Percentiles rank a stretch among this genome's conserved stretches.
Conservation (phyloP, 805 yeast genomes). For the Lachancea kluyveri region DNA sequence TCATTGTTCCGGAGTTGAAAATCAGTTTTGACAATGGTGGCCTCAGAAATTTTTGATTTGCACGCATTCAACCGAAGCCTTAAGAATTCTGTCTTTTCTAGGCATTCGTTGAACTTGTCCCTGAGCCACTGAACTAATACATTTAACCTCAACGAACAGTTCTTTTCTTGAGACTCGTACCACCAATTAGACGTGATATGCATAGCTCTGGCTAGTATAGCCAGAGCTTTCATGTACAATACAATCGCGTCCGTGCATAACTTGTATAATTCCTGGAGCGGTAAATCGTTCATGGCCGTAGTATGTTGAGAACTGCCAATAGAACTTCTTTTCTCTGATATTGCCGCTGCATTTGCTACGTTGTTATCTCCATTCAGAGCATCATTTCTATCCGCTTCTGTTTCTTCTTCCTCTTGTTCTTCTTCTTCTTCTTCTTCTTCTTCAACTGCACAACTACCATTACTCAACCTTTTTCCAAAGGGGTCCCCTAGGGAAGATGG, state of each 20-base stretch:
- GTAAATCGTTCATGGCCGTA: constrained; percentile 32
- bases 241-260: constrained; percentile 83
- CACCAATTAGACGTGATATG: constrained; percentile 85
- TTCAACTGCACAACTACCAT: constrained; percentile 31
- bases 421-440: constrained; percentile 29
- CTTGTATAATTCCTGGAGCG: constrained; percentile 48
- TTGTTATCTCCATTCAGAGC: not conserved
- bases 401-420: not conserved
- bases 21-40: constrained; percentile 7
- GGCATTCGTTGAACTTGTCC: constrained; percentile 78
- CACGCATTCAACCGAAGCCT: constrained; percentile 42
- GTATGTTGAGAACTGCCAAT: constrained; percentile 6
- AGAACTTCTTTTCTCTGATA: constrained; percentile 2
- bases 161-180: constrained; percentile 44
- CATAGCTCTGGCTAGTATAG: constrained; percentile 83
- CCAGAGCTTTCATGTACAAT: constrained; percentile 75
- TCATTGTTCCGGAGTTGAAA: constrained; percentile 11
- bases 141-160: constrained; percentile 43
- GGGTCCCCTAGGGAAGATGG: constrained; percentile 15
- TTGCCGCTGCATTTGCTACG: not conserved
- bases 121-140: constrained; percentile 87
- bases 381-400: constrained; percentile 2
- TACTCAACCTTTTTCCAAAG: constrained; percentile 20
- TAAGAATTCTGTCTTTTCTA: constrained; percentile 82
- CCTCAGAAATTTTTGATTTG: constrained; percentile 2